These are phyloP conservation scores for Gossypium laxum DNA, from an alignment of 441 rosid genomes.

Conservation along the genomic window DNA sequence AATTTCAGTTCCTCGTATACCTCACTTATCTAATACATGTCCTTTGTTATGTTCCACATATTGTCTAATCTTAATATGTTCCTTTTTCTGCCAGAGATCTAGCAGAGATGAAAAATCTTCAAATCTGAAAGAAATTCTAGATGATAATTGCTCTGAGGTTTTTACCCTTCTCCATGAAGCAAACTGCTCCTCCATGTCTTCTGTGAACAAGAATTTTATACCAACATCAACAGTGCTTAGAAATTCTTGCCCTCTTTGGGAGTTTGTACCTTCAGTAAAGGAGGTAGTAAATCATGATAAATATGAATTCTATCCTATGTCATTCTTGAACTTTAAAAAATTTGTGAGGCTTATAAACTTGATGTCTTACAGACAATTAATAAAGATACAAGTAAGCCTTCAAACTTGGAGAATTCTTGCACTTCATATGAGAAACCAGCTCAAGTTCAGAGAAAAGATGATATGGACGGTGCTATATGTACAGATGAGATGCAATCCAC, in stretches of 20 bases:
- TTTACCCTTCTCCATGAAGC: conserved; percentile 39
- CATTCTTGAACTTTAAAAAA: conserved; percentile 26
- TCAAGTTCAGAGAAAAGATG: conserved; percentile 29
- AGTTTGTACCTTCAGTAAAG: conserved; percentile 40
- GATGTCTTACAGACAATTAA: conserved; percentile 36
- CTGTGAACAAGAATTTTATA: conserved; percentile 35
- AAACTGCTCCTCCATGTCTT: conserved; percentile 43
- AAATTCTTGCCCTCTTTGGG: conserved; percentile 40
- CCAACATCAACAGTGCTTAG: conserved; percentile 21
- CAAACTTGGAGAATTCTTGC: conserved; percentile 31
- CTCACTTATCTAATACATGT: conserved; percentile 2
- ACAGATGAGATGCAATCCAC: conserved; percentile 36
- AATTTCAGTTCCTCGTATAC: conserved; percentile 9
- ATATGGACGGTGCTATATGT: conserved; percentile 22
- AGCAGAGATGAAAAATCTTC: conserved; percentile 34
- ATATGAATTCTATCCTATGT: conserved; percentile 24
- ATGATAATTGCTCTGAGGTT: conserved; percentile 57
- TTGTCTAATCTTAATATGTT: conserved; percentile 8
- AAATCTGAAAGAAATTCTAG: conserved; percentile 45
- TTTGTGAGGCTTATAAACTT: conserved; percentile 28
- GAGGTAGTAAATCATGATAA: conserved; percentile 33
- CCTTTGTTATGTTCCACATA: conserved; percentile 5
- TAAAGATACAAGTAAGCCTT: conserved; percentile 37
- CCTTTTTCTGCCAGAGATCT: conserved; percentile 32
- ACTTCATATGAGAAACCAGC: conserved; percentile 25